These are phyloP conservation scores for Parsonsia alboflavescens DNA, from an alignment of 257 asterid genomes.

Conservation along the genomic window DNA sequence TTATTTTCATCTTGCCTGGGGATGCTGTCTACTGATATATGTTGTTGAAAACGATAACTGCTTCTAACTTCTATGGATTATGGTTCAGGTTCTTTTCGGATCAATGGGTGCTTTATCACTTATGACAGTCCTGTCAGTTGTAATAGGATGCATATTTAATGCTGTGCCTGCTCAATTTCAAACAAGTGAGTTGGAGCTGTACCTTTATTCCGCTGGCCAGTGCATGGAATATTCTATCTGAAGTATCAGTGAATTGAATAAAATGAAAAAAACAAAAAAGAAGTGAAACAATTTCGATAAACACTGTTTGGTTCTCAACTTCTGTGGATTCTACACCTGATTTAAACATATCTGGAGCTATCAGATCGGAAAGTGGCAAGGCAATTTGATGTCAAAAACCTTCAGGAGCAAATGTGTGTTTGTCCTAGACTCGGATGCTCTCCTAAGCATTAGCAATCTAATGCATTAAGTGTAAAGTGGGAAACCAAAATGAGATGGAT, in stretches of 20 bases:
- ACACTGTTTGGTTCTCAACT: background rate
- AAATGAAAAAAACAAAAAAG: background rate
- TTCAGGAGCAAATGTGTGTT: too few relatives aligned
- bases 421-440: background rate
- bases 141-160: constrained; percentile 83
- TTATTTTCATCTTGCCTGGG: constrained; percentile 4
- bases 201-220: background rate
- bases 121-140: constrained; percentile 80
- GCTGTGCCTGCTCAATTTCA: constrained; percentile 96
- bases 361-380: background rate
- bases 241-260: background rate
- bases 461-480: background rate
- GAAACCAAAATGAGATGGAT: too few relatives aligned
- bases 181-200: constrained; percentile 61
- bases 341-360: background rate
- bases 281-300: background rate
- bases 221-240: background rate
- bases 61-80: constrained; percentile 16
- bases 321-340: background rate
- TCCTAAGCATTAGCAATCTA: background rate
- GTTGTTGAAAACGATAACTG: background rate
- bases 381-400: too few relatives aligned
- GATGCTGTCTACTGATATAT: constrained; percentile 5
- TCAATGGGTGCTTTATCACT: constrained; percentile 96
- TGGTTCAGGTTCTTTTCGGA: constrained; percentile 83